Conservation (phyloP, 192 early-diverging fungal genomes). For the Chytriomyces sp. region DNA sequence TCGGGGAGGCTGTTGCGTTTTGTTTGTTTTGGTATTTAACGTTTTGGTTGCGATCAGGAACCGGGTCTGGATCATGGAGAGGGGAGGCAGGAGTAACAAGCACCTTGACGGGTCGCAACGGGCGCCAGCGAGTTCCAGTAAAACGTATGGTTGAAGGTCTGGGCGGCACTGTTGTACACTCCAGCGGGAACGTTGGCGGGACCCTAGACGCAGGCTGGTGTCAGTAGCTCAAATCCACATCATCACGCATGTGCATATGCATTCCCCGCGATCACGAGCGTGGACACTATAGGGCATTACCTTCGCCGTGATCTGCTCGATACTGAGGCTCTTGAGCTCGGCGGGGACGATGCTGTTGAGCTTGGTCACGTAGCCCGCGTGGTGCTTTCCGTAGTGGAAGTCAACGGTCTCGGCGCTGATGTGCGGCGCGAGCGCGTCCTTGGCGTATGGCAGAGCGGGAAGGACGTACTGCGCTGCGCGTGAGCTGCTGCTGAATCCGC, state of each 20-base stretch:
- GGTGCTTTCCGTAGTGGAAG: slow-evolving; percentile 25
- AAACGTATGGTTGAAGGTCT: slow-evolving; percentile 35
- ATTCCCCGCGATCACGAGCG: too few relatives aligned
- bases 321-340: slow-evolving; percentile 9
- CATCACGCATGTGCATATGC: too few relatives aligned
- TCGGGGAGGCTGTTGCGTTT: slow-evolving; percentile 39
- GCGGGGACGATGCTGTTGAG: slow-evolving; percentile 21
- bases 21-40: neutral
- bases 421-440: slow-evolving; percentile 24
- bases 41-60: neutral
- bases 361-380: slow-evolving; percentile 19
- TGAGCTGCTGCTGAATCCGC: neutral
- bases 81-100: neutral
- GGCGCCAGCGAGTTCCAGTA: slow-evolving; percentile 23
- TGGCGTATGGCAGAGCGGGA: slow-evolving; percentile 10
- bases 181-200: slow-evolving; percentile 31
- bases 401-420: slow-evolving; percentile 36
- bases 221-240: neutral
- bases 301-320: slow-evolving; percentile 16
- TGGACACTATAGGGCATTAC: too few relatives aligned
- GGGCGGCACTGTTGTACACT: slow-evolving; percentile 52
- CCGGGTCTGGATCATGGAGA: neutral
- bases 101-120: slow-evolving; percentile 17
- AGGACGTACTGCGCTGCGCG: too few relatives aligned
- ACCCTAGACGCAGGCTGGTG: neutral